These are phyloP conservation scores for Alternaria metachromatica DNA, from an alignment of 2,329 filamentous ascomycete genomes.

Conservation along the genomic window DNA sequence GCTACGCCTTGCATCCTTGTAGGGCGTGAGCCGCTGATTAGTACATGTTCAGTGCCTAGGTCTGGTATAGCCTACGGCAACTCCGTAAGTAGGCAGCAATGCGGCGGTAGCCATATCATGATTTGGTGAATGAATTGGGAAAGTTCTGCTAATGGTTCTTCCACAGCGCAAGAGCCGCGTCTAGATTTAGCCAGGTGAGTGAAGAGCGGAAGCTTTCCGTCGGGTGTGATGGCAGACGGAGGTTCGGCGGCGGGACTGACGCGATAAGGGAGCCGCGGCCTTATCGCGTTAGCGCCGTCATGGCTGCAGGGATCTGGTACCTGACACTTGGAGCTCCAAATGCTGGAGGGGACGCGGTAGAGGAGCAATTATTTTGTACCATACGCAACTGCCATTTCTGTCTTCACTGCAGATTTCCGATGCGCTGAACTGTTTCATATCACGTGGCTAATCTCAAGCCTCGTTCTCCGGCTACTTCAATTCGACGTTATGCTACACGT, in stretches of 20 bases:
- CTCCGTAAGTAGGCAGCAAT: neutral
- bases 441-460: neutral
- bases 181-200: neutral
- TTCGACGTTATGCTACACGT: slow-evolving; percentile 43
- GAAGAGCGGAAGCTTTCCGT: neutral
- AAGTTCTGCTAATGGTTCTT: neutral
- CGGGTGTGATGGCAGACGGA: slow-evolving; percentile 1
- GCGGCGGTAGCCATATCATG: neutral
- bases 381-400: too few species aligned
- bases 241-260: neutral
- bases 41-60: neutral
- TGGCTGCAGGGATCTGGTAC: slow-evolving; percentile 11
- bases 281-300: neutral
- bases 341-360: neutral
- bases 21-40: neutral
- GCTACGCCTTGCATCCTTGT: neutral
- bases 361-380: neutral
- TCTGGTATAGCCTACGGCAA: neutral
- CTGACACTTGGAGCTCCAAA: slow-evolving; percentile 9
- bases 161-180: neutral
- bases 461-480: neutral
- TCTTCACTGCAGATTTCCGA: neutral
- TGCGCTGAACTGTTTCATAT: neutral
- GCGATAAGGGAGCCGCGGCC: slow-evolving; percentile 11
- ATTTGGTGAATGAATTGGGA: neutral